Percentiles rank a stretch among this genome's conserved stretches.
Conservation (phyloP, 108 stramenopile genomes). For the Nitzschia sp. region DNA sequence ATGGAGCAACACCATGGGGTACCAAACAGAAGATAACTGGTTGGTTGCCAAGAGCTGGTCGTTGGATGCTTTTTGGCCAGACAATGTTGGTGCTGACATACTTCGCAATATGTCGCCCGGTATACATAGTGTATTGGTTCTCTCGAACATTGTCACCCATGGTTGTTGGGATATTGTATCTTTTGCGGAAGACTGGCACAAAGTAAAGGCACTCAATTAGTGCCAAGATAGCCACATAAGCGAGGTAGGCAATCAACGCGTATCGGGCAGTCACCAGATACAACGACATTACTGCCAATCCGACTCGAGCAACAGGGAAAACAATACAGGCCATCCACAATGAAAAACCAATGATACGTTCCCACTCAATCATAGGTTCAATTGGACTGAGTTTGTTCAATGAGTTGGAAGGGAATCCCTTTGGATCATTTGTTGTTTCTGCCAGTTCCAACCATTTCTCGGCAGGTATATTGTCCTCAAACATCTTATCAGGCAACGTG, state of each 20-base stretch:
- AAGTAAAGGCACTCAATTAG: slow-evolving; percentile 29
- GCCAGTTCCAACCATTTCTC: slow-evolving; percentile 51
- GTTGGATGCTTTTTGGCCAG: slow-evolving; percentile 44
- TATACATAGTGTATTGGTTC: slow-evolving; percentile 56
- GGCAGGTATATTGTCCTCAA: slow-evolving; percentile 35
- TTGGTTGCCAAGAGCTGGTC: slow-evolving; percentile 35
- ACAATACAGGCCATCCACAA: slow-evolving; percentile 62
- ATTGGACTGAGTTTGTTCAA: slow-evolving; percentile 34
- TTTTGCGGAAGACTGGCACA: slow-evolving; percentile 40
- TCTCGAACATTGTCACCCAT: slow-evolving; percentile 29
- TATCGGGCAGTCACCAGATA: slow-evolving; percentile 8
- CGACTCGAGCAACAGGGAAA: slow-evolving; percentile 49
- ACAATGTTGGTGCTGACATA: slow-evolving; percentile 48
- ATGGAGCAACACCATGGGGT: slow-evolving; percentile 63
- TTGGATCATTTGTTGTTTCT: not conserved
- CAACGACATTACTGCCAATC: slow-evolving; percentile 26
- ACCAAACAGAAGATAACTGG: slow-evolving; percentile 58
- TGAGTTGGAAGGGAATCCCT: slow-evolving; percentile 41
- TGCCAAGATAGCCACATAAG: slow-evolving; percentile 38
- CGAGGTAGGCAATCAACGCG: not conserved
- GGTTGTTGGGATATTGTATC: slow-evolving; percentile 33
- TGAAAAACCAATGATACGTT: slow-evolving; percentile 54
- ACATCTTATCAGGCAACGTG: slow-evolving; percentile 53
- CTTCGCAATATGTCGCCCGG: slow-evolving; percentile 60
- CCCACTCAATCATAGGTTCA: slow-evolving; percentile 48